Evolutionary conservation across 1,284 basidiomycete genomes (phyloP), one percentile per base, ranked within the genome.

Genomic region (Microstroma glucosiphilum): DNA sequence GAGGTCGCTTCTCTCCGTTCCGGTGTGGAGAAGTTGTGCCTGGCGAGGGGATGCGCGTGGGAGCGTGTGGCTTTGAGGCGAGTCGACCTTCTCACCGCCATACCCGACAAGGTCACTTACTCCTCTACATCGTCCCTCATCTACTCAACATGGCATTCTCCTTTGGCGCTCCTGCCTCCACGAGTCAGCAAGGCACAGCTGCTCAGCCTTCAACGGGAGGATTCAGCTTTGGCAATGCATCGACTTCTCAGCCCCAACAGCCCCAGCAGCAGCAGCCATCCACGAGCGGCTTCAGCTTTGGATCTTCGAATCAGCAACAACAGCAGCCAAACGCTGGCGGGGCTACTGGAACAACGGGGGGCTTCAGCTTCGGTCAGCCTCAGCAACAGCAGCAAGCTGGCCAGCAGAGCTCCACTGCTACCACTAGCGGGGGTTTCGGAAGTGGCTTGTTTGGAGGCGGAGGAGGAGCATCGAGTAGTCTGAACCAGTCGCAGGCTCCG

Each of bases 331-430:
- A 69, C 7, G 70, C 69, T 15, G 59, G 54, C 9, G 30, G 30
- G 9, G 30, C 30, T 37, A 9, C 30, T 1, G 25, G 19, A 12
- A 51, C 17, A 37, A 59, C 42, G 6, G 59, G 63, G 4, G 69
- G 69, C 37, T 70, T 73, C 58, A 70, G 70, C 12, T 73, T 73
- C 40, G 71, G 71, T 12, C 41, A 60, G 30, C 61, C 68, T n/a
- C 57, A 63, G 23, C 43, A 57, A 40, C 62, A 62, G 15, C 66
- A 63, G 53, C 68, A 62, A 19, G 15, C 61, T 8, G 43, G 25
- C 21, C 60, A 15, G 12, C 17, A 11, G 57, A 42, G 11, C 61
- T 53, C 48, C 43, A 3, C 26, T 62, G 62, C 48, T 21, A 60
- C 40, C 61, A 26, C 59, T n/a, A 43, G 40, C 19, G 40, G 48